Percentiles rank a stretch among this genome's conserved stretches.
Conservation (phyloP, 306 rosid species). For the Lathyrus tuberosus region DNA sequence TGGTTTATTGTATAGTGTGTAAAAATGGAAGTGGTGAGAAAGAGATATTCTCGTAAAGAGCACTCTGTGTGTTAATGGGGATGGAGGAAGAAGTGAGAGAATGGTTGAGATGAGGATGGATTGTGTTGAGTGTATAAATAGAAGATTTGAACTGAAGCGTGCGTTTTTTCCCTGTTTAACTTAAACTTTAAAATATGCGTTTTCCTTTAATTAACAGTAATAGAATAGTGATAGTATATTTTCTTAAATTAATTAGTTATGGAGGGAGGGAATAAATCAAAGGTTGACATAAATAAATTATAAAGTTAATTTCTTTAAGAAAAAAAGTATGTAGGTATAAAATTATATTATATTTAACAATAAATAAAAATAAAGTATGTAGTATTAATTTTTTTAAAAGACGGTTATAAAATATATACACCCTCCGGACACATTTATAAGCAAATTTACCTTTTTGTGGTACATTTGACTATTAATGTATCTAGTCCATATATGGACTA, state of each 20-base stretch:
- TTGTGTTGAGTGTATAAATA: slow-evolving; percentile 41
- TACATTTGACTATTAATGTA: no score
- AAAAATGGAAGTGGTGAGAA: slow-evolving; percentile 15
- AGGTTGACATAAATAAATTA: slow-evolving; percentile 24
- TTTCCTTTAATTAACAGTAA: background rate
- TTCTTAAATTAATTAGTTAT: background rate
- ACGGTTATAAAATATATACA: no score
- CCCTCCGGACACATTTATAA: no score
- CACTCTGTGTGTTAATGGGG: slow-evolving; percentile 39
- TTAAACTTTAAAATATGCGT: slow-evolving; percentile 11
- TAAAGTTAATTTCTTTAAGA: background rate
- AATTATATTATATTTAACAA: no score
- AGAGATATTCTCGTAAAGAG: slow-evolving; percentile 49
- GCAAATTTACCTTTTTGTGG: no score
- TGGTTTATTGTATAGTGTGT: background rate
- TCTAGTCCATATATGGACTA: no score
- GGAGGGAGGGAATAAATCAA: background rate
- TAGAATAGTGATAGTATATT: background rate
- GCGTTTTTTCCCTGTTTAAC: background rate
- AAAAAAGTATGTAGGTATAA: no score
- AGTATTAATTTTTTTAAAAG: no score
- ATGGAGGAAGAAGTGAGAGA: background rate
- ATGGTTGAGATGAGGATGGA: slow-evolving; percentile 34
- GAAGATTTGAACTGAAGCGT: slow-evolving; percentile 27
- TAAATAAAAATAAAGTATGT: no score